Percentiles rank a stretch among this genome's conserved stretches.
Conservation (phyloP, 768 basidiomycete genomes). For the Lyophyllum atratum region DNA sequence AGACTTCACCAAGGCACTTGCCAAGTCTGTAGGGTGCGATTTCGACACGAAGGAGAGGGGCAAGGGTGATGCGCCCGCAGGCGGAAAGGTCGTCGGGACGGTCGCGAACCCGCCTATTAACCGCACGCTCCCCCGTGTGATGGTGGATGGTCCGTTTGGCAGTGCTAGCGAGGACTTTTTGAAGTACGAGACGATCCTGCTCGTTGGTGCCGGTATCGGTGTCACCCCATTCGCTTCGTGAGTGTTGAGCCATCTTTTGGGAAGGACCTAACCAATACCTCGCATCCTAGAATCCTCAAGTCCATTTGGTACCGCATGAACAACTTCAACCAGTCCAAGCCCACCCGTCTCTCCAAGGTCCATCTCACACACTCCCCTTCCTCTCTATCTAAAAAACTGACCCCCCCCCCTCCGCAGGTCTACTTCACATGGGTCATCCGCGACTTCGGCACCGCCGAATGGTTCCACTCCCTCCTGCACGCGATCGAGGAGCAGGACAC, state of each 20-base stretch:
- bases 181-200: slow-evolving; percentile 85
- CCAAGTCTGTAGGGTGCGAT: slow-evolving; percentile 82
- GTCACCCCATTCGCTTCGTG: slow-evolving; percentile 96
- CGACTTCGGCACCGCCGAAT: slow-evolving; percentile 86
- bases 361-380: background rate
- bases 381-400: background rate
- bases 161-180: slow-evolving; percentile 90
- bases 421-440: slow-evolving; percentile 97
- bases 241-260: slow-evolving; percentile 30
- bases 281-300: slow-evolving; percentile 67
- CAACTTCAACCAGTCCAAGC: slow-evolving; percentile 71
- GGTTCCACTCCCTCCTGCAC: slow-evolving; percentile 92
- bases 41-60: slow-evolving; percentile 64
- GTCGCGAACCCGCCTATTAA: slow-evolving; percentile 61
- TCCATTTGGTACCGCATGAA: slow-evolving; percentile 98
- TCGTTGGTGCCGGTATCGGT: slow-evolving; percentile 95
- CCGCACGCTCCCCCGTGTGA: slow-evolving; percentile 82
- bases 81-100: slow-evolving; percentile 64
- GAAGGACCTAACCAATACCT: background rate
- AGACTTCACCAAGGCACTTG: slow-evolving; percentile 85
- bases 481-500: slow-evolving; percentile 94
- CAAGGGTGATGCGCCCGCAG: slow-evolving; percentile 43
- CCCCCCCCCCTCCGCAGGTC: slow-evolving; percentile 36
- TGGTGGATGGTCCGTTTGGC: slow-evolving; percentile 97
- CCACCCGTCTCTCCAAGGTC: slow-evolving; percentile 84